Percentiles rank a stretch among this genome's conserved stretches.
These are phyloP conservation scores for Euphorbia schlechtendalii DNA, from an alignment of 441 rosid genomes.

Conservation along the genomic window DNA sequence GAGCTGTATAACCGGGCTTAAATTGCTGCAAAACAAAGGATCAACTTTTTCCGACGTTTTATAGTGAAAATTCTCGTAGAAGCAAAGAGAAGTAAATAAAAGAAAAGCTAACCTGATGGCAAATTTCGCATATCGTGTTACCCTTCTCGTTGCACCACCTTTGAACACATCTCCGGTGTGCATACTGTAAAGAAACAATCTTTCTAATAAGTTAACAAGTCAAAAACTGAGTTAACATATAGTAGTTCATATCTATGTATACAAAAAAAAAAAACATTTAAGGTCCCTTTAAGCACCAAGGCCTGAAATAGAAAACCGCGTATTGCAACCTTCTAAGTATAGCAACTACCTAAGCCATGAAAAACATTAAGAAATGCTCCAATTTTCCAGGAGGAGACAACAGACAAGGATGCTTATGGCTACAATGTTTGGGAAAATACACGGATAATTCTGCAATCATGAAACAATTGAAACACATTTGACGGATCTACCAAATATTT, in stretches of 20 bases:
- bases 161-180: constrained; percentile 71
- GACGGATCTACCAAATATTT: too few relatives aligned
- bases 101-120: constrained; percentile 78
- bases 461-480: too few relatives aligned
- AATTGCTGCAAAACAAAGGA: constrained; percentile 49
- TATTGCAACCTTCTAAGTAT: too few relatives aligned
- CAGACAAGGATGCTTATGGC: not conserved
- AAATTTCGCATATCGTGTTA: constrained; percentile 76
- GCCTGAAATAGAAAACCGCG: not conserved
- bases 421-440: too few relatives aligned
- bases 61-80: not conserved
- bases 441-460: too few relatives aligned
- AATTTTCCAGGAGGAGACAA: not conserved
- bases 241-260: not conserved
- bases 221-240: not conserved
- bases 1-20: constrained; percentile 84
- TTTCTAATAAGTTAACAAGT: not conserved
- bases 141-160: constrained; percentile 93
- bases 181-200: constrained; percentile 47
- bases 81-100: not conserved
- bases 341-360: not conserved
- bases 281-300: not conserved
- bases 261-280: not conserved
- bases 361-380: not conserved
- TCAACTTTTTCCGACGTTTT: not conserved